Base-by-base conservation (phyloP, 2,329 filamentous ascomycete genomes). In the Rachicladosporium sp. region DNA sequence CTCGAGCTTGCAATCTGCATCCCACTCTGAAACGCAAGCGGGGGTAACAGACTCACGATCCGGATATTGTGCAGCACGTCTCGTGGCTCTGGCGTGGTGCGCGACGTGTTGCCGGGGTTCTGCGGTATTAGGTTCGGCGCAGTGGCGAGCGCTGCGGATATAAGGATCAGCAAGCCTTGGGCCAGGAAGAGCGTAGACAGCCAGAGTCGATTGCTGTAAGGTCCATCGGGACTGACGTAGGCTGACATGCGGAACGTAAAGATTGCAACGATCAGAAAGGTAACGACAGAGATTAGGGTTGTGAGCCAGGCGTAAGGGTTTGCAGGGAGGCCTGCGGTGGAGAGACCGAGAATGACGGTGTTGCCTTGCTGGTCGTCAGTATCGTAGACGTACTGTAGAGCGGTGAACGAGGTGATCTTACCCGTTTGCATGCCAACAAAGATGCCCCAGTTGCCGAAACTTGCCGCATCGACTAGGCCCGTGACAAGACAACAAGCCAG, bases 281-380 rank as follows among this genome's bases (percentile, higher is more conserved):
- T 63, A 41, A 51, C 55, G 46, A 76, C 71, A 38, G 74, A 76
- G 44, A 66, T 59, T 12, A 71, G 60, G 2, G 70, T 70, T 42
- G 66, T 70, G 37, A 70, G 58, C 71, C 68, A 75, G 40, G 68
- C 72, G 40, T 63, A 63, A 3, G 70, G 70, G 42, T 71, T 58
- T 10, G 61, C 61, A 12, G 62, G 73, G 35, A 74, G 70, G 23
- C 59, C 57, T 2, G 73, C 68, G 9, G 72, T 69, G 40, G 73
- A 74, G 13, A 79, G 69, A 11, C 71, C 74, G 31, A 79, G 64
- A 58, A 78, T 77, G 49, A 79, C 70, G 7, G 75, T 78, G 57
- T 79, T 79, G 31, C 74, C 74, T 63, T 60, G 13, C 10, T 30
- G 7, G 15, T 12, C 33, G 37, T 42, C 29, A 43, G 40, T 8